phyloP scores from a whole-genome alignment of 495 filamentous ascomycete genomes.

The Podospora conica region DNA sequence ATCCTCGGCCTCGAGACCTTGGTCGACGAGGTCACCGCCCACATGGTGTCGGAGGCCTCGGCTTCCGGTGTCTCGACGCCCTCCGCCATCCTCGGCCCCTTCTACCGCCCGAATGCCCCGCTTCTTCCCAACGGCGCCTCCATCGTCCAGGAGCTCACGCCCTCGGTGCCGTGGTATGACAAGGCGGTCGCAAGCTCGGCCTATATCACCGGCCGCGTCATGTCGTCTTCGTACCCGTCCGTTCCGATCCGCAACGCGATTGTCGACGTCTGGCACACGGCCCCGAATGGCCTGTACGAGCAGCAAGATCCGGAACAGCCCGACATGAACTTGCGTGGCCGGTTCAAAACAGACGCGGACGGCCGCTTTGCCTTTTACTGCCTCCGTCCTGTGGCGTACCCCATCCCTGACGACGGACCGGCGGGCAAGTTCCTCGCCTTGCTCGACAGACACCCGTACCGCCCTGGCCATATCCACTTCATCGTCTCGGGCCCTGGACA shows the following conservation, averaged over 20 bases:
- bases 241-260: conserved; percentile 55
- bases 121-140: conserved; percentile 55
- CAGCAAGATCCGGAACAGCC: conserved; percentile 67
- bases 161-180: conserved; percentile 29
- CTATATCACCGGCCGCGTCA: conserved; percentile 57
- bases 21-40: conserved; percentile 73
- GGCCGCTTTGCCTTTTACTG: conserved; percentile 64
- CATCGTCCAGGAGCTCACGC: conserved; percentile 41
- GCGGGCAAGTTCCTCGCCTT: conserved; percentile 46
- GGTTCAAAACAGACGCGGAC: conserved; percentile 58
- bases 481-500: conserved; percentile 40
- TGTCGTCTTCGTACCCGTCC: conserved; percentile 43
- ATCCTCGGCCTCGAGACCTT: conserved; percentile 63
- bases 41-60: conserved; percentile 35
- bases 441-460: conserved; percentile 62
- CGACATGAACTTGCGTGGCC: conserved; percentile 68
- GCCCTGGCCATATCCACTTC: conserved; percentile 77
- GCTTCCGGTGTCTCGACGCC: conserved; percentile 60
- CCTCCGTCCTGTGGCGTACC: conserved; percentile 65
- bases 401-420: conserved; percentile 61
- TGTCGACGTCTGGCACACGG: conserved; percentile 74
- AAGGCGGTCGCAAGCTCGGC: conserved; percentile 50
- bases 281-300: conserved; percentile 74
- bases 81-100: conserved; percentile 70
- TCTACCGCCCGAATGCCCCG: conserved; percentile 68